Base-by-base conservation (phyloP, 768 basidiomycete species). In the Rhodosporidiobolus odoratus region DNA sequence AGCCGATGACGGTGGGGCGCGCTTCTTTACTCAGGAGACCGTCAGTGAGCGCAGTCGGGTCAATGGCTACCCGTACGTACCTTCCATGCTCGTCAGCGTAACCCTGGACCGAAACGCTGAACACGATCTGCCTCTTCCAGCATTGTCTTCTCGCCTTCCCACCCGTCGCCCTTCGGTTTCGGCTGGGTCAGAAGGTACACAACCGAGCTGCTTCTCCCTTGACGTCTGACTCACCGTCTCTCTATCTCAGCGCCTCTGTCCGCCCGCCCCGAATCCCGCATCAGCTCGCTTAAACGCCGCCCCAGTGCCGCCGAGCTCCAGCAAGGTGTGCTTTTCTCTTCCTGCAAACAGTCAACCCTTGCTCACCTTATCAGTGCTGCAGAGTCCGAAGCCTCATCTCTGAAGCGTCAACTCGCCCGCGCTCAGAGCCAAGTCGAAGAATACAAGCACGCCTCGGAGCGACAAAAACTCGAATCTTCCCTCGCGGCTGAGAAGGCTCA, bases 321-420 rank as follows among this genome's bases (percentile, higher is more conserved):
- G n/a, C 66, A 67, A 54, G 69, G 69, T 71, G 12, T 2, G 65
- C 15, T 10, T 23, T 1, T 13, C 21, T 37, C 15, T 30, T 40
- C 19, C 5, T 27, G 5, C 16, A 9, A 16, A 23, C 25, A 3
- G 32, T 21, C 15, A 25, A 2, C 25, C 25, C 23, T 19, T 13
- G 16, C 54, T 27, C 38, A 38, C 23, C 5, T 21, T 17, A 7
- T 13, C 50, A 0, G 2, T 15, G 34, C 25, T 16, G 23, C 69
- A 71, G 73, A 74, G 4, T 65, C 66, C 23, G 73, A 74, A 25
- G 37, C 66, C 15, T 43, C 69, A 4, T 61, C 73, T 3, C 50
- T 70, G 17, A 74, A 74, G 32, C 73, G 73, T 1, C 66, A 65
- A 30, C 65, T 74, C 47, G 69, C 73, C 0, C 45, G 69, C 23